Conservation (phyloP, 108 stramenopile species). For the Discostella stelligeroides region DNA sequence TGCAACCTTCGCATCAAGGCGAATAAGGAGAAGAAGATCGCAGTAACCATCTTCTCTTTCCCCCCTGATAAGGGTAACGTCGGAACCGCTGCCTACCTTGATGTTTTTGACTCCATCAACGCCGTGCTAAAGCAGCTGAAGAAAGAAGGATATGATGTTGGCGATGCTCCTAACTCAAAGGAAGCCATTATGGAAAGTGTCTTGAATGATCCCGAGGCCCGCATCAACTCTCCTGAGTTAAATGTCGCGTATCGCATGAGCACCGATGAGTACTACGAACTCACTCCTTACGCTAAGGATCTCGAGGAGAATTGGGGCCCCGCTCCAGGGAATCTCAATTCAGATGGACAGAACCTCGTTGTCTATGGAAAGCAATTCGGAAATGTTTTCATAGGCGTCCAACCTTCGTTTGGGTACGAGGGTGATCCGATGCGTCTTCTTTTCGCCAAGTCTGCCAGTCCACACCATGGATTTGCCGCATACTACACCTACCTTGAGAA, state of each 20-base stretch:
- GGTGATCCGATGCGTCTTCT: slow-evolving; percentile 93
- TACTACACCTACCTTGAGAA: slow-evolving; percentile 98
- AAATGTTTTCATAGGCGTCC: slow-evolving; percentile 97
- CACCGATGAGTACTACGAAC: slow-evolving; percentile 93
- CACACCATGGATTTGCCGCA: slow-evolving; percentile 97
- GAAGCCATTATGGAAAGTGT: slow-evolving; percentile 88
- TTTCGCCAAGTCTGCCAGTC: slow-evolving; percentile 96
- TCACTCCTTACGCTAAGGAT: slow-evolving; percentile 92
- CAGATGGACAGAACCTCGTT: slow-evolving; percentile 94
- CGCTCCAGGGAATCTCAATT: slow-evolving; percentile 96
- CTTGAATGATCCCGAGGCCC: slow-evolving; percentile 94
- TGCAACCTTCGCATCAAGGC: slow-evolving; percentile 80
- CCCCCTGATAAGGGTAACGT: slow-evolving; percentile 99
- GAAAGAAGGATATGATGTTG: slow-evolving; percentile 90
- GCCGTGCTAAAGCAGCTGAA: slow-evolving; percentile 89
- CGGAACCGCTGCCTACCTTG: slow-evolving; percentile 96
- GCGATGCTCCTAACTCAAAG: slow-evolving; percentile 82
- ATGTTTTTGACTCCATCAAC: slow-evolving; percentile 97
- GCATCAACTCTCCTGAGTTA: slow-evolving; percentile 91
- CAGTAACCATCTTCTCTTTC: slow-evolving; percentile 97
- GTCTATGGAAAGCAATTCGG: slow-evolving; percentile 96
- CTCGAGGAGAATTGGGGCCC: slow-evolving; percentile 98
- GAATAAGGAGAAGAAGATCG: slow-evolving; percentile 93
- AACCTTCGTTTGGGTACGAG: slow-evolving; percentile 97
- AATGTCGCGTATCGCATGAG: slow-evolving; percentile 97